Percentiles rank a stretch among this genome's conserved stretches.
Conservation (phyloP, 2,329 filamentous ascomycete species). For the Xylaria sp. region DNA sequence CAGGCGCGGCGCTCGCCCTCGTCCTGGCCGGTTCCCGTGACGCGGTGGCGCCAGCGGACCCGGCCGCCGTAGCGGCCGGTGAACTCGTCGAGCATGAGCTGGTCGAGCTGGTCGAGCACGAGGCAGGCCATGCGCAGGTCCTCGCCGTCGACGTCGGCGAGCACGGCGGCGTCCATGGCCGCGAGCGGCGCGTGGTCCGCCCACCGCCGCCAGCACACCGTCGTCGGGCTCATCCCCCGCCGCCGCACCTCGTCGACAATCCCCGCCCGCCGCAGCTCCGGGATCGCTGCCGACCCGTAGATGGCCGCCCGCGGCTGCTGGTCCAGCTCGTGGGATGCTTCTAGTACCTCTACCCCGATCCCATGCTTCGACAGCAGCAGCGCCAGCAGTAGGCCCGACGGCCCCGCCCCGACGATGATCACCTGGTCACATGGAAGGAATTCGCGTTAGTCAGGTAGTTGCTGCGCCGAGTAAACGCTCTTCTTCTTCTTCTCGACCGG, state of each 20-base stretch:
- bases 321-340: slow-evolving; percentile 57
- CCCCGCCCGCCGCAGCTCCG: slow-evolving; percentile 61
- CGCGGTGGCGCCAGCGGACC: slow-evolving; percentile 51
- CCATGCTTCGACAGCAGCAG: slow-evolving; percentile 56
- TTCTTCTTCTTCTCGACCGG: no score
- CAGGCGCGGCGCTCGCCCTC: slow-evolving; percentile 46
- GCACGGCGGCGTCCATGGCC: slow-evolving; percentile 39
- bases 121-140: slow-evolving; percentile 46
- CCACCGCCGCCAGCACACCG: slow-evolving; percentile 45
- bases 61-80: slow-evolving; percentile 38
- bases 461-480: neutral
- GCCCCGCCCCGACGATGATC: slow-evolving; percentile 53
- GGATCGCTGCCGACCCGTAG: slow-evolving; percentile 61
- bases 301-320: slow-evolving; percentile 64
- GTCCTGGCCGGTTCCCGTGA: slow-evolving; percentile 51
- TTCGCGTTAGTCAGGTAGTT: slow-evolving; percentile 5
- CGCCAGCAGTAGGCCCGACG: slow-evolving; percentile 52
- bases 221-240: slow-evolving; percentile 43
- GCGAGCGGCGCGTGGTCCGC: slow-evolving; percentile 41
- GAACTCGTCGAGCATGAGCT: slow-evolving; percentile 48
- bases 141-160: slow-evolving; percentile 42
- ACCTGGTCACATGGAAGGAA: slow-evolving; percentile 38
- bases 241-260: slow-evolving; percentile 48
- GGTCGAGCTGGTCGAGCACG: slow-evolving; percentile 46
- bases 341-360: slow-evolving; percentile 57